Evolutionary conservation across 2,329 filamentous ascomycete genomes (phyloP), one percentile per base, ranked within the genome.

Genomic region (Didymella exigua): DNA sequence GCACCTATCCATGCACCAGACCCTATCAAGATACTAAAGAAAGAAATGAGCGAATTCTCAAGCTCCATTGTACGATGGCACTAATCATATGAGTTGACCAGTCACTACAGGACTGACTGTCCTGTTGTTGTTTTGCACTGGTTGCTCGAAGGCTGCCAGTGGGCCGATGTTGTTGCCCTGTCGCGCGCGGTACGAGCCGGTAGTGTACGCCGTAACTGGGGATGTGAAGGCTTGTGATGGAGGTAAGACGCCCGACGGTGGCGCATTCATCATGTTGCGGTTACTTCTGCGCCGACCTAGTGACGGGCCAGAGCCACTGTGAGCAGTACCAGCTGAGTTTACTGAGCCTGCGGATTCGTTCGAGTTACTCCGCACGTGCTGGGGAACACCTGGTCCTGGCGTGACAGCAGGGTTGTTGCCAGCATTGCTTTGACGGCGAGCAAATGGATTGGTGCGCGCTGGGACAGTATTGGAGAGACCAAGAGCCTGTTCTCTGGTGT

Each of bases 381-480:
- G 63, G 5, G 63, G 37, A 23, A 51, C 50, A 7, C 50, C 53
- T 19, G 59, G 29, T 33, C 56, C 53, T 19, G 51, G 55, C 36
- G 58, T 47, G 34, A 58, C 53, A 6, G 62, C 49, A 13, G 60
- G 40, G 14, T 58, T 43, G 33, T 62, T 68, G 7, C 60, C 53
- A 23, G 68, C 43, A 37, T 67, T 66, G 57, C 58, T 68, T 23
- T 63, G 62, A 19, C 70, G 66, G 45, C 72, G 65, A 43, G 70
- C 63, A 44, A 75, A 76, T 1, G 74, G 74, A 46, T 76, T 76
- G 40, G 69, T 75, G 16, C 69, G 68, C 29, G 65, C 59, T n/a
- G 70, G 66, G 34, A 54, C 62, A 24, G 60, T 59, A 13, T 50
- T 61, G 11, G 67, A 64, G 29, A 69, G 68, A 16, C 62, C 66